Evolutionary conservation across 2,329 filamentous ascomycete genomes (phyloP).

Genomic region (Dothideomycetes sp.): DNA sequence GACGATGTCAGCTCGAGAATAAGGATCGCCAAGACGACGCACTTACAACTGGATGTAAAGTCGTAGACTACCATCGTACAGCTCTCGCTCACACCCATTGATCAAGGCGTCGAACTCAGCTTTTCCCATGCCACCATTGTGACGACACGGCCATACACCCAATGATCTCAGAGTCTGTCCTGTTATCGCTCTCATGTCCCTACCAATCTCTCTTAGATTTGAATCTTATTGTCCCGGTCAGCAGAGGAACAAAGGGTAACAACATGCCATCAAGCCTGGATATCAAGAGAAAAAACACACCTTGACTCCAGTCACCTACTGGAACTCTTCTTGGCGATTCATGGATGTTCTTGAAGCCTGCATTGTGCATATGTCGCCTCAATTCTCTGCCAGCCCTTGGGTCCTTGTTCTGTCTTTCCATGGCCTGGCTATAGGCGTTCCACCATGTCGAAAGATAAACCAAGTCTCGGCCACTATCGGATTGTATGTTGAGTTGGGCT

Average conservation of each 20-base stretch:
- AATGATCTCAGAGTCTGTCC: constrained; percentile 11
- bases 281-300: constrained; percentile 12
- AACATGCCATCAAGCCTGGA: background rate
- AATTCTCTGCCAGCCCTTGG: constrained; percentile 13
- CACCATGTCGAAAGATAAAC: constrained; percentile 36
- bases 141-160: constrained; percentile 15
- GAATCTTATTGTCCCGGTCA: background rate
- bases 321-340: constrained; percentile 2
- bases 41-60: constrained; percentile 16
- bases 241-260: background rate
- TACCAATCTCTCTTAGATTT: constrained; percentile 2
- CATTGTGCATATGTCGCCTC: constrained; percentile 8
- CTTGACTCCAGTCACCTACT: constrained; percentile 13
- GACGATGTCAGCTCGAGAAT: constrained; percentile 1
- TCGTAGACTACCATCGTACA: constrained; percentile 7
- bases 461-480: constrained; percentile 69
- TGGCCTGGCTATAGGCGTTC: constrained; percentile 26
- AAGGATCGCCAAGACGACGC: background rate
- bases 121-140: constrained; percentile 7
- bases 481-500: constrained; percentile 76
- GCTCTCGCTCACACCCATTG: constrained; percentile 10
- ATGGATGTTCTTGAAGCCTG: constrained; percentile 8
- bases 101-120: constrained; percentile 11
- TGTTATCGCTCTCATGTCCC: constrained; percentile 7
- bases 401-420: constrained; percentile 19